Base-by-base conservation (phyloP, 2,329 filamentous ascomycete species). In the Epichloe scottii region DNA sequence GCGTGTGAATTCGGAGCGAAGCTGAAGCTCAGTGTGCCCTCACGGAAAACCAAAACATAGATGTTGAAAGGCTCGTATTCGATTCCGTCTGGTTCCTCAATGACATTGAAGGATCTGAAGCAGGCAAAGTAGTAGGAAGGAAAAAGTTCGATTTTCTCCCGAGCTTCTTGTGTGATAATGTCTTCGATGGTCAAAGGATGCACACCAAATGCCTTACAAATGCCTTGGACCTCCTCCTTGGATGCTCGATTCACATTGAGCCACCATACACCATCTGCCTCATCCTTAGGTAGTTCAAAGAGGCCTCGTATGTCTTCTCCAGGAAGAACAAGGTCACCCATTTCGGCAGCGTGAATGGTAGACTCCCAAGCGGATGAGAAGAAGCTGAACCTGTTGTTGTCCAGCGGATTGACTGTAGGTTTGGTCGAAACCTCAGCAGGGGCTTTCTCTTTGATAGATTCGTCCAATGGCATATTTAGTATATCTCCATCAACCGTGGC, bases 91-190 rank as follows among this genome's bases (percentile, higher is more conserved):
- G 87, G 84, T 58, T 94, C 86, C 57, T 88, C 75, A 50, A 91
- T 85, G 10, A 79, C 71, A 59, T 81, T 86, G 73, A 97, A 98
- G 2, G 90, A 95, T 49, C 91, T 83, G 77, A 97, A 98, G 66
- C 88, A 95, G 48, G 95, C 88, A 66, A 98, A 97, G 70, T 98
- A 98, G 72, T 98, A 98, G 41, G 89, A 89, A 23, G 88, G 87
- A 71, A 98, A 98, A 23, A 98, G 77, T 68, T 98, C 93, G 51
- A 98, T 95, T 74, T 98, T 98, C 71, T 98, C 93, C 42, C 93
- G 89, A 11, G 90, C 86, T 69, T 98, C 93, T 65, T 96, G 89
- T 0, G 88, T 95, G 54, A 85, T 84, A 58, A 98, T 96, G 73
- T 98, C 93, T 68, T 98, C 93, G 39, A 91, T 87, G 0, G 93